These are phyloP conservation scores for Podila verticillata DNA, from an alignment of 192 early-diverging fungal species.

Conservation along the genomic window DNA sequence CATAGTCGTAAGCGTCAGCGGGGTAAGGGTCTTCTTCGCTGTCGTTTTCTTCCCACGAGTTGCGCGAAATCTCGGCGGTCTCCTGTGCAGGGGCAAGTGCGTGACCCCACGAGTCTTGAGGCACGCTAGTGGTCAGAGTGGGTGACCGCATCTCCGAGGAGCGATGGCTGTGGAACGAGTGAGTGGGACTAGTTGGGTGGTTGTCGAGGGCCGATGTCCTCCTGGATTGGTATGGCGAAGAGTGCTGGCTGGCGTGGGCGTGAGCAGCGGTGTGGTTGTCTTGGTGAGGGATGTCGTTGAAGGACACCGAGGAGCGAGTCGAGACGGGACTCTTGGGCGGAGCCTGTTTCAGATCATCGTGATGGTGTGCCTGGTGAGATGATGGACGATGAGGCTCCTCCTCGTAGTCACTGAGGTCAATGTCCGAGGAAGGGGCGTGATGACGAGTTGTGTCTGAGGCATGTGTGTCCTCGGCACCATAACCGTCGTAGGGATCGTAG, in stretches of 20 bases:
- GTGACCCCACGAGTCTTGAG: conserved; percentile 1
- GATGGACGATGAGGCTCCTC: background rate
- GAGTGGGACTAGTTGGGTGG: background rate
- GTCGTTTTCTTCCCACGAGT: conserved; percentile 45
- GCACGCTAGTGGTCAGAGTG: background rate
- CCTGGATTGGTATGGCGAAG: background rate
- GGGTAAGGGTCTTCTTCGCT: conserved; percentile 38
- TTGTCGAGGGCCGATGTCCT: background rate
- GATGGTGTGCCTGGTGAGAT: background rate
- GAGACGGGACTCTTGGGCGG: conserved; percentile 35
- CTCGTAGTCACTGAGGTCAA: background rate
- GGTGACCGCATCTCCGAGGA: background rate
- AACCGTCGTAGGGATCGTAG: conserved; percentile 33
- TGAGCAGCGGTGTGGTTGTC: background rate
- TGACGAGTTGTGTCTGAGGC: no score
- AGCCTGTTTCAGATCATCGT: conserved; percentile 17
- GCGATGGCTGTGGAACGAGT: conserved; percentile 1
- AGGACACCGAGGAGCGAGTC: background rate
- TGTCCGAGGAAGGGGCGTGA: background rate
- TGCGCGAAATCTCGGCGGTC: background rate
- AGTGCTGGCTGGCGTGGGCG: background rate
- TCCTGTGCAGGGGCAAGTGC: background rate
- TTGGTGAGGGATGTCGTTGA: background rate
- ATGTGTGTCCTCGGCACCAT: conserved; percentile 1
- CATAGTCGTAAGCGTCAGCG: conserved; percentile 36